Conservation (phyloP, 768 basidiomycete genomes). For the Suillus bovinus region DNA sequence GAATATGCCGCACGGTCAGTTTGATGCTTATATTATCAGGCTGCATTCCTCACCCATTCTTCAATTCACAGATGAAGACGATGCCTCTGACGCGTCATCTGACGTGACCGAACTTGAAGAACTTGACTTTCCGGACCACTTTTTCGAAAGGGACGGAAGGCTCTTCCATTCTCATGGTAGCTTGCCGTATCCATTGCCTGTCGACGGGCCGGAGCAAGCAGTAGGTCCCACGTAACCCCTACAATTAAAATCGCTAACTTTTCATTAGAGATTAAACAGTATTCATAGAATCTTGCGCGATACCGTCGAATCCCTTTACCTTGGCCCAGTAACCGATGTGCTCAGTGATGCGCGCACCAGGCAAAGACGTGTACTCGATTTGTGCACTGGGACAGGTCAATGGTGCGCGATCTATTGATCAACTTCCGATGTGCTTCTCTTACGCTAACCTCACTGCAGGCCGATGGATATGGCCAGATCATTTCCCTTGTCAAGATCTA, state of each 20-base stretch:
- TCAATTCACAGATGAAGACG: constrained; percentile 31
- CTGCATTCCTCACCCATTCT: background rate
- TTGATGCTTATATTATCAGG: background rate
- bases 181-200: constrained; percentile 72
- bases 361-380: constrained; percentile 60
- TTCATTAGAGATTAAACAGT: constrained; percentile 50
- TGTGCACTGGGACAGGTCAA: constrained; percentile 74
- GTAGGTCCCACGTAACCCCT: constrained; percentile 39
- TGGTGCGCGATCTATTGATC: constrained; percentile 51
- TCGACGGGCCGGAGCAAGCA: constrained; percentile 67
- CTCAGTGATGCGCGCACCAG: constrained; percentile 43
- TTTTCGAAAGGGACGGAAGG: constrained; percentile 55
- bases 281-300: constrained; percentile 50
- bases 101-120: constrained; percentile 45
- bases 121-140: constrained; percentile 62
- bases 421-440: constrained; percentile 17
- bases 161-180: constrained; percentile 67
- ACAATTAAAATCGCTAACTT: constrained; percentile 6
- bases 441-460: constrained; percentile 43
- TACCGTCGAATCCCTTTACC: constrained; percentile 56
- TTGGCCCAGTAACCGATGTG: constrained; percentile 58
- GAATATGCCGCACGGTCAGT: constrained; percentile 22
- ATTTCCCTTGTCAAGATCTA: constrained; percentile 67
- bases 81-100: constrained; percentile 43
- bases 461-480: constrained; percentile 68